Conservation (phyloP, 768 basidiomycete genomes). For the Suillus cothurnatus region DNA sequence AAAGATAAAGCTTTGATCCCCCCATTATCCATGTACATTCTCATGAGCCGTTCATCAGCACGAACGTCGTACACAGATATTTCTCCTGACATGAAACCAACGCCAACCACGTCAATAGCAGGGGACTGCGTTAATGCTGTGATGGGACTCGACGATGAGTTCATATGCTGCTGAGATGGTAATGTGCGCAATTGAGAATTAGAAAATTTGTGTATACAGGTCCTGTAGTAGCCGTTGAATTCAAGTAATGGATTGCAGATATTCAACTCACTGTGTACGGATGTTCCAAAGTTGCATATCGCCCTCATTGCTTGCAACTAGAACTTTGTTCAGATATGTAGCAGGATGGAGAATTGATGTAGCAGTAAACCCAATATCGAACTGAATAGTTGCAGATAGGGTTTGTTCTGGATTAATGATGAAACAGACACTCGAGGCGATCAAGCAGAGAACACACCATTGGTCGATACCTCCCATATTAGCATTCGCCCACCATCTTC, state of each 20-base stretch:
- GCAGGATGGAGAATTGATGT: conserved; percentile 86
- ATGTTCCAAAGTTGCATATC: conserved; percentile 94
- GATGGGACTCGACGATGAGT: conserved; percentile 47
- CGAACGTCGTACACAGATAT: conserved; percentile 90
- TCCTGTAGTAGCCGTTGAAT: conserved; percentile 43
- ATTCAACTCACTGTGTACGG: conserved; percentile 63
- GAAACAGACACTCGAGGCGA: conserved; percentile 1
- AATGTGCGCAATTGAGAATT: conserved; percentile 52
- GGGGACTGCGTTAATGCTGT: conserved; percentile 88
- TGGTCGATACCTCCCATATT: conserved; percentile 69
- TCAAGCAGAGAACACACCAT: conserved; percentile 45
- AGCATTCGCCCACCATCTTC: conserved; percentile 79
- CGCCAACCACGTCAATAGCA: conserved; percentile 94
- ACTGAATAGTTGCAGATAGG: conserved; percentile 62
- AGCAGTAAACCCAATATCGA: conserved; percentile 86
- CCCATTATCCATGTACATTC: conserved; percentile 90
- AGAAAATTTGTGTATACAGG: conserved; percentile 81
- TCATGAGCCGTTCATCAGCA: conserved; percentile 85
- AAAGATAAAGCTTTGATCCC: conserved; percentile 77
- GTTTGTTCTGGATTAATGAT: conserved; percentile 20
- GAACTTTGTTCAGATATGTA: conserved; percentile 95
- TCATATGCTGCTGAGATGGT: conserved; percentile 31
- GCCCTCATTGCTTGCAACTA: conserved; percentile 83
- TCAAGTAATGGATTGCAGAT: not conserved
- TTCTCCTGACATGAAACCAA: conserved; percentile 87